Conservation (phyloP, 345 rosid species). For the Rhodamnia rubescens region DNA sequence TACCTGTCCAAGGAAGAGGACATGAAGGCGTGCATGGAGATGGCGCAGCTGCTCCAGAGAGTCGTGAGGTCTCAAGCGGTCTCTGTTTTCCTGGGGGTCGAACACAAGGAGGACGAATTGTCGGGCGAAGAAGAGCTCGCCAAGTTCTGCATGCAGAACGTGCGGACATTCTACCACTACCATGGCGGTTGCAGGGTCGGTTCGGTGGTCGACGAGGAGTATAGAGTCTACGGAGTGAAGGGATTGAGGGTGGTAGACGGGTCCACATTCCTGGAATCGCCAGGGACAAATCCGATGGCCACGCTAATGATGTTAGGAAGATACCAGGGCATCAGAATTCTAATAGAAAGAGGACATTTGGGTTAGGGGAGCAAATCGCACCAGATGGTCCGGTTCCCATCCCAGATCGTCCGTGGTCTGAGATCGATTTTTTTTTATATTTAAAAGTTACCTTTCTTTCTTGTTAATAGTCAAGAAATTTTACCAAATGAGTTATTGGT, state of each 20-base stretch:
- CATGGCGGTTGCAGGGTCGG: constrained; percentile 62
- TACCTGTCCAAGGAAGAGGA: constrained; percentile 45
- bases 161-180: constrained; percentile 53
- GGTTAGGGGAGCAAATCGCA: too few relatives aligned
- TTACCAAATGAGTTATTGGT: too few relatives aligned
- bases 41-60: constrained; percentile 38
- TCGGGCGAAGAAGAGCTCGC: constrained; percentile 20
- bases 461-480: too few relatives aligned
- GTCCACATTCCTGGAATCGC: constrained; percentile 62
- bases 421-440: too few relatives aligned
- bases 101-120: constrained; percentile 14
- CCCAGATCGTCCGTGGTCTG: too few relatives aligned
- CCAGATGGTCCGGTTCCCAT: too few relatives aligned
- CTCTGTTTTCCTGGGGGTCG: constrained; percentile 26
- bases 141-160: constrained; percentile 48
- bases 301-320: constrained; percentile 68
- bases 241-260: constrained; percentile 62
- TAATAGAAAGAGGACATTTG: constrained; percentile 18
- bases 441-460: too few relatives aligned
- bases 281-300: constrained; percentile 83
- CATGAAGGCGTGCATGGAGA: constrained; percentile 36
- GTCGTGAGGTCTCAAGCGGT: constrained; percentile 51
- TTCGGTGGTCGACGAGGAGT: constrained; percentile 44
- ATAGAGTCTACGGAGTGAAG: constrained; percentile 36
- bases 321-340: constrained; percentile 55